Evolutionary conservation across 2,329 filamentous ascomycete genomes (phyloP), one percentile per base, ranked within the genome.

Genomic region (Ophiostoma himal-ulmi): DNA sequence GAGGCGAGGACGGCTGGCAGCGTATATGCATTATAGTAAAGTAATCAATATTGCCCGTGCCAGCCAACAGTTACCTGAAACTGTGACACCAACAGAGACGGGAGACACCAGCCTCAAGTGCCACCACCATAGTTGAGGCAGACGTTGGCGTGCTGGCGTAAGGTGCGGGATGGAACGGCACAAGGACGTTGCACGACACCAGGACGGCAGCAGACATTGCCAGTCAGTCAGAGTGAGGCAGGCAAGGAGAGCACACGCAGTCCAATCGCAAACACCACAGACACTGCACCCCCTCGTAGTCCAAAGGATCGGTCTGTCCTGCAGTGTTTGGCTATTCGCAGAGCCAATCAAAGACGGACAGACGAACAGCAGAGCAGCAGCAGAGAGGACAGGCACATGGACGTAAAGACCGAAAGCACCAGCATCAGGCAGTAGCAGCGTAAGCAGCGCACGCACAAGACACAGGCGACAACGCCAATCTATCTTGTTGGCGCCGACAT

Each of bases 91-190:
- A 30, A 57, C 52, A 57, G 44, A 26, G 52, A 26, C 52, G 52
- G 52, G 52, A 57, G n/a, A 22, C 22, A 57, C 52, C 52, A 57
- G 52, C 52, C 52, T 57, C 52, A 57, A 26, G 52, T 57, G 52
- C 14, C 52, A 57, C 52, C 52, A 26, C n/a, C 14, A 30, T 48
- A 48, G 14, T 48, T 48, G 44, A 48, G 44, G 44, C 44, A 48
- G 14, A 48, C 44, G 17, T 20, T 48, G n/a, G 44, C 8, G 44
- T 48, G 44, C 17, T 48, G 44, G 44, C 3, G 44, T 48, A 48
- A 20, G n/a, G 44, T 48, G 6, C 44, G 37, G 37, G 37, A 39
- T 30, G 4, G 30, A 30, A 30, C 4, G 39, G 39, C 39, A 17
- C 22, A 57, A 14, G 11, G n/a, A 1, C n/a, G 52, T 57, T 57